These are phyloP conservation scores for Penicillium alfredii DNA, from an alignment of 495 filamentous ascomycete genomes.

Conservation along the genomic window DNA sequence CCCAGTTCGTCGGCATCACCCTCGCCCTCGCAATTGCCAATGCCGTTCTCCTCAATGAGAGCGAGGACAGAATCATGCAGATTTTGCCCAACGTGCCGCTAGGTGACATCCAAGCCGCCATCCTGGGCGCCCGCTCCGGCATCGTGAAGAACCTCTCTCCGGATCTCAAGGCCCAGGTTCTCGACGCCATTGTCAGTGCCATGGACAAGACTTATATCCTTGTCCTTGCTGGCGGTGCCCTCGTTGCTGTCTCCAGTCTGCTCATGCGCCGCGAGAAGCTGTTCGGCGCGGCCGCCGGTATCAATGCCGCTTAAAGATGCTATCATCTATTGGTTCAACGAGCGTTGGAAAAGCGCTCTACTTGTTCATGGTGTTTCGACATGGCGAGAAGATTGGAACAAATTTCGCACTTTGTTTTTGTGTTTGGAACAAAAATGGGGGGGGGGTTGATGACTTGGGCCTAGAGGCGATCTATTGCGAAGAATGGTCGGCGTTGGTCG, in stretches of 20 bases:
- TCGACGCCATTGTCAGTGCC: conserved; percentile 45
- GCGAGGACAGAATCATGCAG: conserved; percentile 5
- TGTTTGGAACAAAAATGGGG: too few relatives aligned
- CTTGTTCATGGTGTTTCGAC: too few relatives aligned
- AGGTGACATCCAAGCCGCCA: conserved; percentile 37
- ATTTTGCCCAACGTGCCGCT: conserved; percentile 32
- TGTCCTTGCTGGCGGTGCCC: conserved; percentile 41
- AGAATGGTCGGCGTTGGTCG: too few relatives aligned
- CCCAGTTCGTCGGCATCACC: conserved; percentile 48
- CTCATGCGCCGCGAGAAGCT: too few relatives aligned
- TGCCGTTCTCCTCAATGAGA: conserved; percentile 48
- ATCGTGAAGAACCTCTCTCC: conserved; percentile 33
- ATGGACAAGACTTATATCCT: conserved; percentile 49
- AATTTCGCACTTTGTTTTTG: too few relatives aligned
- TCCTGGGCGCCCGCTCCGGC: conserved; percentile 41
- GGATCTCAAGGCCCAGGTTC: conserved; percentile 28
- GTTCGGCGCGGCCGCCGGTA: too few relatives aligned
- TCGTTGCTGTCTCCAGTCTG: conserved; percentile 39
- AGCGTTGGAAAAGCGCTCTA: too few relatives aligned
- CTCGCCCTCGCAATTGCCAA: conserved; percentile 54
- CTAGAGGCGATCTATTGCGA: too few relatives aligned
- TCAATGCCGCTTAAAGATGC: too few relatives aligned
- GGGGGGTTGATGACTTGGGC: too few relatives aligned
- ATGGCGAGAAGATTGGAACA: too few relatives aligned
- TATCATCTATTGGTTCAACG: too few relatives aligned